These are phyloP conservation scores for Globisporangium lucens DNA, from an alignment of 352 stramenopile genomes.

Conservation along the genomic window DNA sequence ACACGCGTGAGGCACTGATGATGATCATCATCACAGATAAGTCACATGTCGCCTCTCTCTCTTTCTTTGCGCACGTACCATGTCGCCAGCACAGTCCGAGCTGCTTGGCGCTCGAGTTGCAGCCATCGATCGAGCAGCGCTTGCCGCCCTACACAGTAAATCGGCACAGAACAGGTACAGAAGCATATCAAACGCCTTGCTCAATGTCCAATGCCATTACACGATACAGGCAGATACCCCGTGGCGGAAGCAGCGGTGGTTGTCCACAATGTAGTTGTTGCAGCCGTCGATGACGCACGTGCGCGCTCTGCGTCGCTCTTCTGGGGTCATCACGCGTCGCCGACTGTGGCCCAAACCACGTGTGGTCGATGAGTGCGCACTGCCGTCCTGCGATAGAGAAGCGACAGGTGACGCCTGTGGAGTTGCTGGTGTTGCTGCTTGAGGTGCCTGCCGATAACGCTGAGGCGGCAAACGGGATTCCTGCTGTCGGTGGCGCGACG, in stretches of 20 bases:
- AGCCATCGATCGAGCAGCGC: conserved; percentile 29
- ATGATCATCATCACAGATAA: too few relatives aligned
- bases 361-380: too few relatives aligned
- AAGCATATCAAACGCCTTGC: not conserved
- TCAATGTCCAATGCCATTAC: not conserved
- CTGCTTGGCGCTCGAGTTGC: conserved; percentile 29
- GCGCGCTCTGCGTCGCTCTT: conserved; percentile 42
- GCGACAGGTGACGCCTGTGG: too few relatives aligned
- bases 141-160: conserved; percentile 29
- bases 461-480: too few relatives aligned
- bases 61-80: not conserved
- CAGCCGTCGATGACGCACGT: conserved; percentile 43
- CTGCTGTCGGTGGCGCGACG: too few relatives aligned
- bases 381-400: too few relatives aligned
- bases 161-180: not conserved
- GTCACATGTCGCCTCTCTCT: not conserved
- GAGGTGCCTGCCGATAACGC: too few relatives aligned
- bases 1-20: not conserved
- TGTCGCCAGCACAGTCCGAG: conserved; percentile 25
- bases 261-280: conserved; percentile 55
- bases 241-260: conserved; percentile 41
- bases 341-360: not conserved
- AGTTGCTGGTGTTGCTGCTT: too few relatives aligned
- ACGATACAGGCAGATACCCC: conserved; percentile 10
- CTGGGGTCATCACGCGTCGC: conserved; percentile 19